Conservation (phyloP, 31 red algal species). For the Asparagopsis taxiformis region DNA sequence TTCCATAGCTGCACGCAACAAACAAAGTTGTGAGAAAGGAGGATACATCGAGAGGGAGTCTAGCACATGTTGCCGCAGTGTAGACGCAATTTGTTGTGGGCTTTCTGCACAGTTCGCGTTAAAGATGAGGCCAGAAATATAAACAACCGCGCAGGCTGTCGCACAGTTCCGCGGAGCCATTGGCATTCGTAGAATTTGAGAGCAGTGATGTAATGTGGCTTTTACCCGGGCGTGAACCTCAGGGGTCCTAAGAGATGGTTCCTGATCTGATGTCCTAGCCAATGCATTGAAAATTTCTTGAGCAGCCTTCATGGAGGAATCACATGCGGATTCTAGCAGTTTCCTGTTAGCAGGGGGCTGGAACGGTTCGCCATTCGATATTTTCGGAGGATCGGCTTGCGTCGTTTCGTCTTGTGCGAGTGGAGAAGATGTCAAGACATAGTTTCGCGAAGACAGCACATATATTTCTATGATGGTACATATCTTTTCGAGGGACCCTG, state of each 20-base stretch:
- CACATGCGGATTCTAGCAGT: constrained; percentile 24
- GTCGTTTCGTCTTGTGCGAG: background rate
- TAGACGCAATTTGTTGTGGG: background rate
- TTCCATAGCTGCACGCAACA: constrained; percentile 44
- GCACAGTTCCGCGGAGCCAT: constrained; percentile 34
- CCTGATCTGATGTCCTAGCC: background rate
- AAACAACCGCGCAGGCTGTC: constrained; percentile 25
- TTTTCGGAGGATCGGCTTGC: background rate
- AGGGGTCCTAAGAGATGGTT: background rate
- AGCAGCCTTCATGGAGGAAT: constrained; percentile 37
- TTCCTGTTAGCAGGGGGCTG: background rate
- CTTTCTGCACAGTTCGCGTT: background rate
- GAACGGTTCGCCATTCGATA: background rate
- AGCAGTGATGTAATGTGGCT: constrained; percentile 6
- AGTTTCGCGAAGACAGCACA: background rate
- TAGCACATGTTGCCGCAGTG: constrained; percentile 18
- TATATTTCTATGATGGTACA: background rate
- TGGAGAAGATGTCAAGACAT: background rate
- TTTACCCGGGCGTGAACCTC: background rate
- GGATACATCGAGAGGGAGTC: constrained; percentile 16
- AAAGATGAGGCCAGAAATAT: constrained; percentile 22
- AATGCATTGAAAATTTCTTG: constrained; percentile 28
- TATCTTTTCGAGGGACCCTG: background rate
- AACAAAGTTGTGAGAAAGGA: constrained; percentile 26
- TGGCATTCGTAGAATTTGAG: constrained; percentile 8